Evolutionary conservation across 1,284 basidiomycete species (phyloP).

Genomic region (Pyrrhoderma noxium): DNA sequence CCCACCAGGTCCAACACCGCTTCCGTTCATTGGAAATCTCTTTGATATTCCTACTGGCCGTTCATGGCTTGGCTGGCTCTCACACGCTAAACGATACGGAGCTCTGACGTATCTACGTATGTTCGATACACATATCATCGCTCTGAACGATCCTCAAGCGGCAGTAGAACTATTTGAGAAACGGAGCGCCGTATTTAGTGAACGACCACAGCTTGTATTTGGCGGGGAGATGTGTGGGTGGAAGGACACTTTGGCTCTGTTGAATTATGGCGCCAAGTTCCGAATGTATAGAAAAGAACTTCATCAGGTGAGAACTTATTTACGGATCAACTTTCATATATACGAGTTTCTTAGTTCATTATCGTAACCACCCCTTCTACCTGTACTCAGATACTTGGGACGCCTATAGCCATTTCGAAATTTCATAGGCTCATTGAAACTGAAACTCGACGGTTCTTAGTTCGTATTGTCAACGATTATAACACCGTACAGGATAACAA

Average conservation of each 20-base stretch:
- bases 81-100: constrained; percentile 13
- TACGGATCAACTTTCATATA: constrained; percentile 3
- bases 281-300: constrained; percentile 13
- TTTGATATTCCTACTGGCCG: constrained; percentile 13
- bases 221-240: constrained; percentile 16
- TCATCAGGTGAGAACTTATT: constrained; percentile 5
- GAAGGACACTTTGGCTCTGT: constrained; percentile 16
- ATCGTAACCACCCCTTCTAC: background rate
- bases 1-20: constrained; percentile 13
- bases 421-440: constrained; percentile 16
- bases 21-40: constrained; percentile 16
- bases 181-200: constrained; percentile 14
- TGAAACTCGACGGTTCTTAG: constrained; percentile 15
- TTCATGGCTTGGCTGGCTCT: constrained; percentile 15
- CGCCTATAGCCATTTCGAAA: constrained; percentile 9
- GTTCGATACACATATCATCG: constrained; percentile 16
- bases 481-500: constrained; percentile 29
- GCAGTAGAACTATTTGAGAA: constrained; percentile 16
- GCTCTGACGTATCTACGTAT: constrained; percentile 7
- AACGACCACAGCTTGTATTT: constrained; percentile 14
- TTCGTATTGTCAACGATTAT: constrained; percentile 8
- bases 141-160: constrained; percentile 7
- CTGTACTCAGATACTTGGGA: constrained; percentile 7
- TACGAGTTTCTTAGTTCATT: background rate
- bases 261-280: constrained; percentile 10